A percentile compares a stretch with the other conserved stretches of the same genome.
phyloP scores from a whole-genome alignment of 1,284 basidiomycete genomes.

The Cryptococcus amylolentus region DNA sequence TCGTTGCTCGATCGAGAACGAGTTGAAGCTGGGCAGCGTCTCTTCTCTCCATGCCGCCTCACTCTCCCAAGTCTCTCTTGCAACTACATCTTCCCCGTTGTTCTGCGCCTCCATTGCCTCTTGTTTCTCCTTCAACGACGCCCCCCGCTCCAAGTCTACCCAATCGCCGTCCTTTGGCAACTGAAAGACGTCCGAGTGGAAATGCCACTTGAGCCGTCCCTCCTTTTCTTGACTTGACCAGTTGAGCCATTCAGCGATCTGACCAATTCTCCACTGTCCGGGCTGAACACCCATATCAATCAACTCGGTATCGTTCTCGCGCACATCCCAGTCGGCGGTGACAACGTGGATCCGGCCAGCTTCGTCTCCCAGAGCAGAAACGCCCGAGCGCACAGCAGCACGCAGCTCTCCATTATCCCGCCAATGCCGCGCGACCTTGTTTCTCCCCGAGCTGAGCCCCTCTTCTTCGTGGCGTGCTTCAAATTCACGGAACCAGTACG shows the following conservation, averaged over 20 bases:
- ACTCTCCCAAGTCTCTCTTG: constrained; percentile 4
- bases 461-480: constrained; percentile 20
- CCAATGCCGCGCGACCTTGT: constrained; percentile 22
- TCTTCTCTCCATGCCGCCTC: constrained; percentile 33
- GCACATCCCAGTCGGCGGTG: constrained; percentile 30
- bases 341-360: constrained; percentile 34
- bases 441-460: constrained; percentile 7
- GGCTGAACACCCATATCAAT: constrained; percentile 1
- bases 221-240: constrained; percentile 17
- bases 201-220: constrained; percentile 34
- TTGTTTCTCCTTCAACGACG: background rate
- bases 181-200: constrained; percentile 37
- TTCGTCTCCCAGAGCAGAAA: constrained; percentile 18
- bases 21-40: constrained; percentile 40
- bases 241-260: constrained; percentile 42
- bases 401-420: constrained; percentile 45
- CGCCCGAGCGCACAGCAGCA: constrained; percentile 34
- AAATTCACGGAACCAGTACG: constrained; percentile 24
- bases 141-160: background rate
- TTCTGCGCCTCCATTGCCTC: background rate
- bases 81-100: background rate
- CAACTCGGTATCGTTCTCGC: constrained; percentile 5
- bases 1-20: constrained; percentile 39
- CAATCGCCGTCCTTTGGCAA: constrained; percentile 28
- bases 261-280: constrained; percentile 32